phyloP scores from a whole-genome alignment of 2,329 filamentous ascomycete species.

The Verticillium alfalfae region DNA sequence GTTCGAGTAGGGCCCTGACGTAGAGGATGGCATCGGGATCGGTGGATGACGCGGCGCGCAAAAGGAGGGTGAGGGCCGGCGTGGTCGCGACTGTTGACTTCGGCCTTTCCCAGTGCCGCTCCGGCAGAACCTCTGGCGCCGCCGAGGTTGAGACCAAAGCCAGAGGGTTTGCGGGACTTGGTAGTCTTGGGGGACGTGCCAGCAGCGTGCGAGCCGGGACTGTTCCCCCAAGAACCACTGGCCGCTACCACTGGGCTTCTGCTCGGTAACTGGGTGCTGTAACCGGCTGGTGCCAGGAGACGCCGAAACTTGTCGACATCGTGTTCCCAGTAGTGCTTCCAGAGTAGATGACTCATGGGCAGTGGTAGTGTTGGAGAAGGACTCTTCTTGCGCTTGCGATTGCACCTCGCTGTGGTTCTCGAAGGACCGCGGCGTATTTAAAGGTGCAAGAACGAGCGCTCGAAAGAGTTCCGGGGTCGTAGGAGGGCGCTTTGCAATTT shows the following conservation, averaged over 20 bases:
- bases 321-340: slow-evolving; percentile 95
- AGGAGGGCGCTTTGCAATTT: slow-evolving; percentile 3
- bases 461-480: slow-evolving; percentile 15
- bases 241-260: slow-evolving; percentile 45
- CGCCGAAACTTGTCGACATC: slow-evolving; percentile 93
- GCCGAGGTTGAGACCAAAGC: slow-evolving; percentile 35
- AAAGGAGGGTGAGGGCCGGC: slow-evolving; percentile 74
- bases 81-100: slow-evolving; percentile 81
- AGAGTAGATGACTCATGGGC: slow-evolving; percentile 94
- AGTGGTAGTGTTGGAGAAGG: slow-evolving; percentile 21
- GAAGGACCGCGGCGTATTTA: slow-evolving; percentile 83
- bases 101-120: slow-evolving; percentile 44
- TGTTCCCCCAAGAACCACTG: neutral
- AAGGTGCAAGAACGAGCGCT: slow-evolving; percentile 55
- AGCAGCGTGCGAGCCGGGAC: neutral
- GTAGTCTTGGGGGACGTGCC: slow-evolving; percentile 44
- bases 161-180: slow-evolving; percentile 50
- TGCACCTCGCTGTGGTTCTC: slow-evolving; percentile 88
- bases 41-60: slow-evolving; percentile 76
- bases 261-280: slow-evolving; percentile 44
- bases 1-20: slow-evolving; percentile 71
- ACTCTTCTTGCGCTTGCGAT: slow-evolving; percentile 46
- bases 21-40: slow-evolving; percentile 66
- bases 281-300: slow-evolving; percentile 70
- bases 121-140: slow-evolving; percentile 37